Percentiles rank a stretch among this genome's conserved stretches.
Evolutionary conservation across 805 yeast genomes (phyloP).

Genomic region (Maudiozyma pseudohumilis): DNA sequence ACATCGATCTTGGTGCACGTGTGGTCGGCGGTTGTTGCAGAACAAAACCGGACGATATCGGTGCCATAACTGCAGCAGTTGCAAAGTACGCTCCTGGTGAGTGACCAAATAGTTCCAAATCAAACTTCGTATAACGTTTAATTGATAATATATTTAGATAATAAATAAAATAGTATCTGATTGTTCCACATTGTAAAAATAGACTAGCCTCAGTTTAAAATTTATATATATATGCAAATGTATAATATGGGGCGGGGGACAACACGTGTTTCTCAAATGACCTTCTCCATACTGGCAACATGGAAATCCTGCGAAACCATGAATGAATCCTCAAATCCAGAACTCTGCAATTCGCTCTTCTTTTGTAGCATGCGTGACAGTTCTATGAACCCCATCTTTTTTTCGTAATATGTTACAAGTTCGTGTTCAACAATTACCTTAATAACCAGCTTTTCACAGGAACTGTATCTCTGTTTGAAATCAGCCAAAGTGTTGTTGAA

Average conservation of each 20-base stretch:
- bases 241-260: too few relatives aligned
- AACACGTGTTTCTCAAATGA: neutral
- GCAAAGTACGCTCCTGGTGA: conserved; percentile 4
- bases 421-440: conserved; percentile 42
- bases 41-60: conserved; percentile 43
- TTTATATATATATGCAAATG: too few relatives aligned
- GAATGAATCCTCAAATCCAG: conserved; percentile 32
- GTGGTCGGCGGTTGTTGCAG: conserved; percentile 73
- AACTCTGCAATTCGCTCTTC: conserved; percentile 15
- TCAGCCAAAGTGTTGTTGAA: conserved; percentile 7
- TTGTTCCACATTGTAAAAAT: too few relatives aligned
- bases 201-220: too few relatives aligned
- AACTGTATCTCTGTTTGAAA: conserved; percentile 9
- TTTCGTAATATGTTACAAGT: conserved; percentile 36
- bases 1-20: conserved; percentile 35
- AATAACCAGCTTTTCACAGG: conserved; percentile 22
- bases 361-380: conserved; percentile 20
- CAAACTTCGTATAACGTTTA: too few relatives aligned
- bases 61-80: conserved; percentile 14
- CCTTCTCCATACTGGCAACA: conserved; percentile 22
- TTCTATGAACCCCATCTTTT: conserved; percentile 31
- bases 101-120: too few relatives aligned
- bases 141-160: too few relatives aligned
- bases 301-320: conserved; percentile 33
- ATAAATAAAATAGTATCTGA: too few relatives aligned